Percentiles rank a stretch among this genome's conserved stretches.
These are phyloP conservation scores for Capsicum baccatum DNA, from an alignment of 257 asterid species.

Conservation along the genomic window DNA sequence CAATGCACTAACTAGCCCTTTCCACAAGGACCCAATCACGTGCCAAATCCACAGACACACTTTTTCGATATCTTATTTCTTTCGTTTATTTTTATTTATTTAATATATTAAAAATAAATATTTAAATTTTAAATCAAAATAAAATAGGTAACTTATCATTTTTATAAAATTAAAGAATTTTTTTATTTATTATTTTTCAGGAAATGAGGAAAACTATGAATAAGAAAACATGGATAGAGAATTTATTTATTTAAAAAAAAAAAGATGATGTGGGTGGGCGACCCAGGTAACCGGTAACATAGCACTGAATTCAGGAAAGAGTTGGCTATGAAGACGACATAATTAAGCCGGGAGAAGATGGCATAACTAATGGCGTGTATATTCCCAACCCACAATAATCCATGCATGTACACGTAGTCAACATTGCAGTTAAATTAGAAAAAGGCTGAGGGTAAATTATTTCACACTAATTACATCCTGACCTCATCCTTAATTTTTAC, in stretches of 20 bases:
- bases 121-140: too few species aligned
- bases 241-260: too few species aligned
- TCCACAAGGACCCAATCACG: slow-evolving; percentile 44
- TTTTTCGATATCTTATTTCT: too few species aligned
- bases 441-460: slow-evolving; percentile 36
- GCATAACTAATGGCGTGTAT: neutral
- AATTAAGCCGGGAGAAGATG: slow-evolving; percentile 47
- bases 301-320: slow-evolving; percentile 25
- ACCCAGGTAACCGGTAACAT: slow-evolving; percentile 30
- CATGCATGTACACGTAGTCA: slow-evolving; percentile 26
- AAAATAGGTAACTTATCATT: too few species aligned
- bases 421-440: slow-evolving; percentile 10
- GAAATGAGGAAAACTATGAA: too few species aligned
- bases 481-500: neutral
- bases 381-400: neutral
- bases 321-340: slow-evolving; percentile 25
- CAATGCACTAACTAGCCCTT: slow-evolving; percentile 22
- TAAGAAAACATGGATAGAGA: too few species aligned
- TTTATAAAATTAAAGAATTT: too few species aligned
- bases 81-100: too few species aligned
- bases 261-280: neutral
- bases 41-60: slow-evolving; percentile 40
- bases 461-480: slow-evolving; percentile 39
- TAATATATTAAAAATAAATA: too few species aligned
- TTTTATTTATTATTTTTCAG: too few species aligned